These are phyloP conservation scores for Pilasporangium apinafurcum DNA, from an alignment of 352 stramenopile genomes.

Conservation along the genomic window DNA sequence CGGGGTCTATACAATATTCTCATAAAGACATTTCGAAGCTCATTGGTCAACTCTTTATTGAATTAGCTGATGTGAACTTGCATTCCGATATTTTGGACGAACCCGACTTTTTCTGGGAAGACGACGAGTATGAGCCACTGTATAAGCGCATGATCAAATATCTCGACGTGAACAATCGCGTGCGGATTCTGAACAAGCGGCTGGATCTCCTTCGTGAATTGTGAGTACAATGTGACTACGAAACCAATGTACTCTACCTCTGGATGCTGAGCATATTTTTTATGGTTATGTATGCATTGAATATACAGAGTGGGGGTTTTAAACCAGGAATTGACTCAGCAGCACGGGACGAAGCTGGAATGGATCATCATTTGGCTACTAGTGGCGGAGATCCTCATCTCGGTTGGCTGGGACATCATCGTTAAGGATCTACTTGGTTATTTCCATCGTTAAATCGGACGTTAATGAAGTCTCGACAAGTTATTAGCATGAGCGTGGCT, in stretches of 20 bases:
- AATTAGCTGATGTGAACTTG: constrained; percentile 88
- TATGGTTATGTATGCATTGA: too few relatives aligned
- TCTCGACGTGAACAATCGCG: constrained; percentile 86
- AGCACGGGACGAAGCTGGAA: constrained; percentile 88
- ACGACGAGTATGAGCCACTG: constrained; percentile 87
- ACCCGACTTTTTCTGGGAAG: constrained; percentile 91
- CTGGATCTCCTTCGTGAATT: constrained; percentile 91
- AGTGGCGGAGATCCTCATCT: constrained; percentile 83
- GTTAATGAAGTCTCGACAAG: too few relatives aligned
- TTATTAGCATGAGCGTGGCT: too few relatives aligned
- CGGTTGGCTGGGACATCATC: constrained; percentile 76
- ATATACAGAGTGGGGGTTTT: constrained; percentile 80
- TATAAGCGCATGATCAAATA: constrained; percentile 91
- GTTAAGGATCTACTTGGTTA: constrained; percentile 79
- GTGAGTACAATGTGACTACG: too few relatives aligned
- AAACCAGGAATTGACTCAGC: constrained; percentile 82
- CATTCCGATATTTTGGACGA: constrained; percentile 92
- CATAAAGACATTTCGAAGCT: constrained; percentile 88
- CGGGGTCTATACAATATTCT: constrained; percentile 86
- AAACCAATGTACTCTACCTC: too few relatives aligned
- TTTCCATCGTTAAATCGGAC: too few relatives aligned
- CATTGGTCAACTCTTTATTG: constrained; percentile 88
- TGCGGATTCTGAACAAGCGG: constrained; percentile 91
- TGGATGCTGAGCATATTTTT: too few relatives aligned
- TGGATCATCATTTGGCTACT: constrained; percentile 94